Evolutionary conservation across 73 alveolate genomes (phyloP).

Genomic region (Durusdinium trenchii): DNA sequence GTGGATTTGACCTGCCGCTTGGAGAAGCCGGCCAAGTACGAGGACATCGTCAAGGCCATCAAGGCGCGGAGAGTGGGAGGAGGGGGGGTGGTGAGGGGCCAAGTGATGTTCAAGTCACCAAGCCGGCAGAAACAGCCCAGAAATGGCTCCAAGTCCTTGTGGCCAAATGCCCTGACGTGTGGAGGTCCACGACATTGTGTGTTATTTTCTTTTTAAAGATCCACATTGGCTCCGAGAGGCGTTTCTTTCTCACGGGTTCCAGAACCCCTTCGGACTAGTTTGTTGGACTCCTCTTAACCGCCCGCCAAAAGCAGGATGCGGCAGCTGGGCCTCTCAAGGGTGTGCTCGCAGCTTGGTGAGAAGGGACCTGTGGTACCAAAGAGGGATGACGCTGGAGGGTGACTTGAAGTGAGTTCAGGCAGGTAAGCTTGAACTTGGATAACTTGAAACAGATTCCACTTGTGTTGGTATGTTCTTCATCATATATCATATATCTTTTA

Average conservation of each 20-base stretch:
- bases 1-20: slow-evolving; percentile 99
- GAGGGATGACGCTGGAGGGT: neutral
- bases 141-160: too few relatives aligned
- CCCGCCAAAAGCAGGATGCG: slow-evolving; percentile 96
- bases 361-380: neutral
- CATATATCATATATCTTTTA: too few relatives aligned
- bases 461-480: too few relatives aligned
- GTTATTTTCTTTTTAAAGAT: too few relatives aligned
- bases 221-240: too few relatives aligned
- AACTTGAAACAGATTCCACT: too few relatives aligned
- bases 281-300: neutral
- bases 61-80: slow-evolving; percentile 55
- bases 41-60: slow-evolving; percentile 98
- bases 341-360: slow-evolving; percentile 39
- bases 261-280: neutral
- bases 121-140: too few relatives aligned
- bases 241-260: neutral
- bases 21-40: slow-evolving; percentile 98
- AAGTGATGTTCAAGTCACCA: too few relatives aligned
- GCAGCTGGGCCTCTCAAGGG: slow-evolving; percentile 98
- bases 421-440: too few relatives aligned
- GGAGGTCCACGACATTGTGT: too few relatives aligned
- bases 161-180: too few relatives aligned
- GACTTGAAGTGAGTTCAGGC: too few relatives aligned
- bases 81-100: neutral